Percentiles rank a stretch among this genome's conserved stretches.
Evolutionary conservation across 2,329 filamentous ascomycete genomes (phyloP).

Genomic region (Colletotrichum paranaense): DNA sequence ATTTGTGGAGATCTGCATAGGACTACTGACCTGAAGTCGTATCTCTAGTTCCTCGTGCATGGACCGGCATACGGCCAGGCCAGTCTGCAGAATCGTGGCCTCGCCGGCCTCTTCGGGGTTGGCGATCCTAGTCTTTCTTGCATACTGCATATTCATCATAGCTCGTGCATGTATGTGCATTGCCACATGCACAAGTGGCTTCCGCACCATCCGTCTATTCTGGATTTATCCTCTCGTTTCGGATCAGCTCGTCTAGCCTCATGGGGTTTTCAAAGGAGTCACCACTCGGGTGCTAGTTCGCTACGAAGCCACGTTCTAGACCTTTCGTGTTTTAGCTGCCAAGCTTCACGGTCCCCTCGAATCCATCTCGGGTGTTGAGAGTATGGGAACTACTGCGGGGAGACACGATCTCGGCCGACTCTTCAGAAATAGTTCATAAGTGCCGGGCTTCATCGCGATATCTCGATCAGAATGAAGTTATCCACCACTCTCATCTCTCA

Average conservation of each 20-base stretch:
- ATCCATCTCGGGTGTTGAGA: not conserved
- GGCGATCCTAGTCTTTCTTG: not conserved
- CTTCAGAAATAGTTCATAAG: slow-evolving; percentile 5
- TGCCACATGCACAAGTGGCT: not conserved
- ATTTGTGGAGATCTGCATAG: slow-evolving; percentile 11
- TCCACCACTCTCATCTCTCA: not conserved
- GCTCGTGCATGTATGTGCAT: slow-evolving; percentile 6
- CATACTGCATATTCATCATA: not conserved
- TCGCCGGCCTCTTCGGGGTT: not conserved
- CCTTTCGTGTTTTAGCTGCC: slow-evolving; percentile 1
- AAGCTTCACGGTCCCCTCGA: not conserved
- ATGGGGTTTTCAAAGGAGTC: slow-evolving; percentile 12
- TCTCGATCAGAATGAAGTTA: not conserved
- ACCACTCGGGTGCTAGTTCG: not conserved
- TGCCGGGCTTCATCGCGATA: not conserved
- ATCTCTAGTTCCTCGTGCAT: not conserved
- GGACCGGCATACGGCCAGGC: not conserved
- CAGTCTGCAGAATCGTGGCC: not conserved
- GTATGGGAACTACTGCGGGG: not conserved
- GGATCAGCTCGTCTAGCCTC: not conserved
- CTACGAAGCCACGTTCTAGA: slow-evolving; percentile 7
- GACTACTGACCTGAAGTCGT: not conserved
- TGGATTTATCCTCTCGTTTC: not conserved
- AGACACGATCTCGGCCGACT: not conserved
- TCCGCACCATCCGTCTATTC: not conserved